A percentile compares a stretch with the other conserved stretches of the same genome.
Evolutionary conservation across 2,329 filamentous ascomycete species (phyloP).

Genomic region (Hysterium pulicare): DNA sequence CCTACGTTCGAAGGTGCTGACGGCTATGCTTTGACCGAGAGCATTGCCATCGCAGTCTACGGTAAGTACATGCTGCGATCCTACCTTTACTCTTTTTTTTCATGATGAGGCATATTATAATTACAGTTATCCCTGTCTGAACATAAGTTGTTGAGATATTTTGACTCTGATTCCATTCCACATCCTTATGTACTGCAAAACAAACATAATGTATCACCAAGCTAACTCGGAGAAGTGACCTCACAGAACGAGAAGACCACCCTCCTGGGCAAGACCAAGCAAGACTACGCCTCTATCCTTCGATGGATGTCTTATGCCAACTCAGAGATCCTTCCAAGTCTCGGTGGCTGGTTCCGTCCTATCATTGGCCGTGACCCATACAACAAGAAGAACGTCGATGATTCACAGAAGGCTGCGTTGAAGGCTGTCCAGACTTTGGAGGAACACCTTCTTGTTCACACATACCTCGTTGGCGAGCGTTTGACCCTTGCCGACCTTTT

Average conservation of each 20-base stretch:
- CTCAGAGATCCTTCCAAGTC: conserved; percentile 69
- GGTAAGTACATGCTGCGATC: conserved; percentile 62
- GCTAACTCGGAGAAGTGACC: conserved; percentile 63
- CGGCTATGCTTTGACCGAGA: conserved; percentile 84
- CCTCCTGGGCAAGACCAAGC: conserved; percentile 99
- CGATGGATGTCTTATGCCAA: conserved; percentile 99
- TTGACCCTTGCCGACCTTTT: conserved; percentile 96
- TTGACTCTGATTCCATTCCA: conserved; percentile 59
- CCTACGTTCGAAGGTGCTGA: conserved; percentile 91
- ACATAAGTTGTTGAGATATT: conserved; percentile 75
- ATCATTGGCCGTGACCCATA: conserved; percentile 78
- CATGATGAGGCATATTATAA: conserved; percentile 75
- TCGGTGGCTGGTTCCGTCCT: conserved; percentile 82
- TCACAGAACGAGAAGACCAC: conserved; percentile 99
- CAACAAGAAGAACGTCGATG: conserved; percentile 97
- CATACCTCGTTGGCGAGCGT: conserved; percentile 96
- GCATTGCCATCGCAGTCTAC: conserved; percentile 95
- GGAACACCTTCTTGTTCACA: conserved; percentile 85
- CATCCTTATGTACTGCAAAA: conserved; percentile 11
- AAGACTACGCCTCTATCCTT: conserved; percentile 98
- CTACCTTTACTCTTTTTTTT: conserved; percentile 14
- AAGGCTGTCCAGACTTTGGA: conserved; percentile 73
- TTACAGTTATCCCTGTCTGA: conserved; percentile 77
- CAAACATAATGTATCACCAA: conserved; percentile 31
- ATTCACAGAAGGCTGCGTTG: conserved; percentile 64